Conservation (phyloP, 1,284 basidiomycete species). For the Leccinum griseonigrum region DNA sequence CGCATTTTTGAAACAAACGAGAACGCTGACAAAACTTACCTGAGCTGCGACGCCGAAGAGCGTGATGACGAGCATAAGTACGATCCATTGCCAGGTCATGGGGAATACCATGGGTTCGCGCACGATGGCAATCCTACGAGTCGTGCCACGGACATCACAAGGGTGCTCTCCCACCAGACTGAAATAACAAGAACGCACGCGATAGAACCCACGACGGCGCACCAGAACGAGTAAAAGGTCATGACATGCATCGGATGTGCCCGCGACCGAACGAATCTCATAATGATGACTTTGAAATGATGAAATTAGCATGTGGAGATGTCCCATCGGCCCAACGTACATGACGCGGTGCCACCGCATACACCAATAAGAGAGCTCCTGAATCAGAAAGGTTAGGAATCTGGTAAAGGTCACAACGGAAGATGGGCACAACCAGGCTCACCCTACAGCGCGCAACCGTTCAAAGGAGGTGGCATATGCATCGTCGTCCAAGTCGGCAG, state of each 20-base stretch:
- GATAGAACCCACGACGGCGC: constrained; percentile 52
- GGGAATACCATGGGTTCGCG: constrained; percentile 37
- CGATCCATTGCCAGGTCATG: constrained; percentile 37
- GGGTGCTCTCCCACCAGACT: constrained; percentile 3
- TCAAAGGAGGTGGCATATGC: constrained; percentile 38
- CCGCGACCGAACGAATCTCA: constrained; percentile 70
- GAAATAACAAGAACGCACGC: constrained; percentile 36
- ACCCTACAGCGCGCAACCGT: constrained; percentile 55
- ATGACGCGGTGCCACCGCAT: constrained; percentile 54
- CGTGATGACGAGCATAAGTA: constrained; percentile 35
- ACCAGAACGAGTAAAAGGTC: constrained; percentile 63
- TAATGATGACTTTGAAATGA: constrained; percentile 44
- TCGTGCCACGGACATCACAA: not conserved
- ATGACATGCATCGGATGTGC: constrained; percentile 76
- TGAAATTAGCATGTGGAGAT: constrained; percentile 15
- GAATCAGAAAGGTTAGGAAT: constrained; percentile 41
- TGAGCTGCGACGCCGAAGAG: constrained; percentile 50
- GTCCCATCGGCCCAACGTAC: constrained; percentile 33
- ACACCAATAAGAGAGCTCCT: constrained; percentile 61
- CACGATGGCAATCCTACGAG: constrained; percentile 20
- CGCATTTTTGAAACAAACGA: constrained; percentile 22
- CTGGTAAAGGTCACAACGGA: not conserved
- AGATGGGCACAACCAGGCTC: constrained; percentile 8
- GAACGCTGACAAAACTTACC: constrained; percentile 37
- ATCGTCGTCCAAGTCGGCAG: constrained; percentile 10